A percentile compares a stretch with the other conserved stretches of the same genome.
phyloP scores from a whole-genome alignment of 169 alveolate species.

The Cyclospora cayetanensis region DNA sequence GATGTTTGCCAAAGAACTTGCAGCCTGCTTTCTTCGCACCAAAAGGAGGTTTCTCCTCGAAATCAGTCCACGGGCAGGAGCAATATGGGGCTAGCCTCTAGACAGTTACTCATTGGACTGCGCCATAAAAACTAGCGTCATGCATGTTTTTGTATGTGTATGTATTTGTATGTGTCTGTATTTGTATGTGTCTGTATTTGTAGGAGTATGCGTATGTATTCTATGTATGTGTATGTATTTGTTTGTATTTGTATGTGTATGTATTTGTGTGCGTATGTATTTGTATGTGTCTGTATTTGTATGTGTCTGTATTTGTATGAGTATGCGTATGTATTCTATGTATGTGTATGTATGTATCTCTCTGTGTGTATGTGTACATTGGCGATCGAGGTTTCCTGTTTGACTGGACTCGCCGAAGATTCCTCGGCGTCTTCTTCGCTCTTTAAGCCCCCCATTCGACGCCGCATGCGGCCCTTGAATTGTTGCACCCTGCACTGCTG shows the following conservation, averaged over 20 bases:
- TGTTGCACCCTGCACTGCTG: constrained; percentile 61
- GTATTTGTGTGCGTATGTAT: not conserved
- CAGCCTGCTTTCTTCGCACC: too few relatives aligned
- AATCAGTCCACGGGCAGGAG: too few relatives aligned
- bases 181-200: too few relatives aligned
- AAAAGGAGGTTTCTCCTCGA: too few relatives aligned
- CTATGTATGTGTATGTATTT: too few relatives aligned
- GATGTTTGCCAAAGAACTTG: too few relatives aligned
- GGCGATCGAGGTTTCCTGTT: too few relatives aligned
- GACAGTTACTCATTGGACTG: too few relatives aligned
- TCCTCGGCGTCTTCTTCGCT: not conserved
- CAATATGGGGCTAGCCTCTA: too few relatives aligned
- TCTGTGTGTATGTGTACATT: not conserved
- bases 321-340: not conserved
- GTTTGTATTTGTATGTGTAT: too few relatives aligned
- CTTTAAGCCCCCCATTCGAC: not conserved
- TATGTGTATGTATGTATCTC: not conserved
- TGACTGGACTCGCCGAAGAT: not conserved
- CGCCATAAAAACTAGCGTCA: too few relatives aligned
- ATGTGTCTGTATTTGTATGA: not conserved
- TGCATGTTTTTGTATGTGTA: not conserved
- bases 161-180: not conserved
- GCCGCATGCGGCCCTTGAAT: constrained; percentile 23
- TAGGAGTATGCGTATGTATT: too few relatives aligned
- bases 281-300: not conserved